These are phyloP conservation scores for Termitomyces sp. DNA, from an alignment of 768 basidiomycete genomes.

Conservation along the genomic window DNA sequence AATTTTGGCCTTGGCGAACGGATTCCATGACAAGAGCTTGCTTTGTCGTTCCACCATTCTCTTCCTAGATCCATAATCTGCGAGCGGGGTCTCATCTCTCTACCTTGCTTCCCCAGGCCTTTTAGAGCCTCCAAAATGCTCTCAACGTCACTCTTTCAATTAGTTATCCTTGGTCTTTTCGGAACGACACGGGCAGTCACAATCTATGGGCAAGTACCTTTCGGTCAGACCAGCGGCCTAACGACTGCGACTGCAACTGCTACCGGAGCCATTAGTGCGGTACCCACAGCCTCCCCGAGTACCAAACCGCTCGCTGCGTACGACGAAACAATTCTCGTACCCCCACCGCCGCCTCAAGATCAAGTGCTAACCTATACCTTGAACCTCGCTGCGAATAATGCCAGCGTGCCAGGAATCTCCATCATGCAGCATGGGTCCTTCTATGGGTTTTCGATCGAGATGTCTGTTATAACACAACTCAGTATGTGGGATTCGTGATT, in stretches of 20 bases:
- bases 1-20: not conserved
- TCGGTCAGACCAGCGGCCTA: slow-evolving; percentile 6
- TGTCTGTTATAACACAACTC: slow-evolving; percentile 64
- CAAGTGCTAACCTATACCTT: slow-evolving; percentile 38
- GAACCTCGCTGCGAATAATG: slow-evolving; percentile 30
- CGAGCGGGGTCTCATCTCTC: not conserved
- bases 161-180: not conserved
- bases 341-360: slow-evolving; percentile 46
- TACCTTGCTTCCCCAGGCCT: not conserved
- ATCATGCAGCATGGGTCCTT: slow-evolving; percentile 48
- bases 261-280: slow-evolving; percentile 6
- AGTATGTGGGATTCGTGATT: slow-evolving; percentile 26
- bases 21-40: not conserved
- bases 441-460: slow-evolving; percentile 71
- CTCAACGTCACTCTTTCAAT: not conserved
- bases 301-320: slow-evolving; percentile 39
- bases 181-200: slow-evolving; percentile 17
- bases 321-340: slow-evolving; percentile 41
- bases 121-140: not conserved
- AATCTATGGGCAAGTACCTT: slow-evolving; percentile 26
- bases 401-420: slow-evolving; percentile 27
- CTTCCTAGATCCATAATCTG: not conserved
- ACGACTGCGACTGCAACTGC: slow-evolving; percentile 11
- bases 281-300: slow-evolving; percentile 17
- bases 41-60: not conserved